A percentile compares a stretch with the other conserved stretches of the same genome.
Evolutionary conservation across 805 yeast genomes (phyloP).

Genomic region (Brettanomyces naardenensis): DNA sequence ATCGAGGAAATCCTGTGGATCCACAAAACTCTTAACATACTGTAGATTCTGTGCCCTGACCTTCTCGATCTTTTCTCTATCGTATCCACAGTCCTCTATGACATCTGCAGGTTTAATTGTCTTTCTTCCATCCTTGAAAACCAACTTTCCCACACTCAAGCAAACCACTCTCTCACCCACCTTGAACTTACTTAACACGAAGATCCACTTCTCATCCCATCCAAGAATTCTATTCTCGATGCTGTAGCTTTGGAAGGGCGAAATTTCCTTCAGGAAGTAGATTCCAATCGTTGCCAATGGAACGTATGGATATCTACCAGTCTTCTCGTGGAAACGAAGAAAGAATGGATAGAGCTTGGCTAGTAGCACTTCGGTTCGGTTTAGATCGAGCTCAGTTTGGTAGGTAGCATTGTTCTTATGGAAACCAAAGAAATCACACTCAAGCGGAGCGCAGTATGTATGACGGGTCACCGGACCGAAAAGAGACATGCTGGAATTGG

Average conservation of each 20-base stretch:
- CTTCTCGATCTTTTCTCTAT: slow-evolving; percentile 40
- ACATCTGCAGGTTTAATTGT: slow-evolving; percentile 65
- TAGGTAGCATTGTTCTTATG: slow-evolving; percentile 89
- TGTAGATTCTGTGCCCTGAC: slow-evolving; percentile 32
- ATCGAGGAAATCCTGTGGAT: slow-evolving; percentile 13
- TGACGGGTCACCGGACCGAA: slow-evolving; percentile 7
- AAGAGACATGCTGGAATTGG: slow-evolving; percentile 1
- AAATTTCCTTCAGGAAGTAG: slow-evolving; percentile 65
- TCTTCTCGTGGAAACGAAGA: slow-evolving; percentile 15
- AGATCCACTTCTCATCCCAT: slow-evolving; percentile 88
- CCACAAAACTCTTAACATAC: slow-evolving; percentile 30
- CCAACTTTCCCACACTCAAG: slow-evolving; percentile 67
- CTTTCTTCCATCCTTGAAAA: slow-evolving; percentile 68
- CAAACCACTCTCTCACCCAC: slow-evolving; percentile 34
- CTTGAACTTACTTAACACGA: slow-evolving; percentile 56
- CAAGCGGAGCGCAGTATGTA: slow-evolving; percentile 54
- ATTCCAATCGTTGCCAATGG: slow-evolving; percentile 74
- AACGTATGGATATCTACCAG: slow-evolving; percentile 43
- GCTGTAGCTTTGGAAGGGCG: slow-evolving; percentile 51
- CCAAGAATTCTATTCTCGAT: slow-evolving; percentile 56
- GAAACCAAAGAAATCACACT: slow-evolving; percentile 69
- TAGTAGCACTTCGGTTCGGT: slow-evolving; percentile 58
- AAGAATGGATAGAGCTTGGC: slow-evolving; percentile 33
- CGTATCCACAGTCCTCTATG: slow-evolving; percentile 47
- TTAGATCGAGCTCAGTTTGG: slow-evolving; percentile 71